Conservation (phyloP, 1,139 yeast genomes). For the Candida sp. region DNA sequence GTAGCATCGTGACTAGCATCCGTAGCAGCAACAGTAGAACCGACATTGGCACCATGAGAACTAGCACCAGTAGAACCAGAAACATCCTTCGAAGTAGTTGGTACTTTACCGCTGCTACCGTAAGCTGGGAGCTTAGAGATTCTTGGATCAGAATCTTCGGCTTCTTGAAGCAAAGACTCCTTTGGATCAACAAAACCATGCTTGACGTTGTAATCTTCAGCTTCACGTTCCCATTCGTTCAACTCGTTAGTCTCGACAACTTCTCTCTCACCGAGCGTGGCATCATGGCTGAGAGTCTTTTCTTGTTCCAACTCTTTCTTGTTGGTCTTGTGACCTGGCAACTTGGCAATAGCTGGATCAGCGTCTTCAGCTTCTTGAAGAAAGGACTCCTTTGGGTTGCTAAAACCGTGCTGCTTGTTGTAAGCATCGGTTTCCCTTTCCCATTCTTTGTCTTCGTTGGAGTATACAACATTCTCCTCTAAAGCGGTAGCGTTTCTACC, state of each 20-base stretch:
- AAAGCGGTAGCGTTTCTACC: not conserved
- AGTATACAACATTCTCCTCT: slow-evolving; percentile 6
- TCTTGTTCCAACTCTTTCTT: no score
- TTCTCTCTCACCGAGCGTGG: no score
- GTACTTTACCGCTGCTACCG: not conserved
- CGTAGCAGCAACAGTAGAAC: not conserved
- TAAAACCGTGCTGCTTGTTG: slow-evolving; percentile 33
- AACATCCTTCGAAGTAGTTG: not conserved
- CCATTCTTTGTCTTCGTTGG: slow-evolving; percentile 13
- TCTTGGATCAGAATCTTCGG: slow-evolving; percentile 26
- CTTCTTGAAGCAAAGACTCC: slow-evolving; percentile 32
- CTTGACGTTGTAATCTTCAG: slow-evolving; percentile 31
- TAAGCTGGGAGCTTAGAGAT: slow-evolving; percentile 23
- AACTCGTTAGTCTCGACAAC: no score
- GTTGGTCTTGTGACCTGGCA: slow-evolving; percentile 17
- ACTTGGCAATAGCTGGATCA: slow-evolving; percentile 16
- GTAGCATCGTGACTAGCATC: not conserved
- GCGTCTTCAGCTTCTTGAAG: slow-evolving; percentile 32
- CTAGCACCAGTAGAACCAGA: not conserved
- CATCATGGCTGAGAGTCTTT: no score
- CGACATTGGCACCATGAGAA: not conserved
- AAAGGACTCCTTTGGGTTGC: slow-evolving; percentile 27
- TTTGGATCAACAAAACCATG: slow-evolving; percentile 28
- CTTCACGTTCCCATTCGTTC: slow-evolving; percentile 13
- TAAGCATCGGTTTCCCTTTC: slow-evolving; percentile 29